Base-by-base conservation (phyloP, 2,329 filamentous ascomycete genomes). In the Sphaerulina vaccinii region DNA sequence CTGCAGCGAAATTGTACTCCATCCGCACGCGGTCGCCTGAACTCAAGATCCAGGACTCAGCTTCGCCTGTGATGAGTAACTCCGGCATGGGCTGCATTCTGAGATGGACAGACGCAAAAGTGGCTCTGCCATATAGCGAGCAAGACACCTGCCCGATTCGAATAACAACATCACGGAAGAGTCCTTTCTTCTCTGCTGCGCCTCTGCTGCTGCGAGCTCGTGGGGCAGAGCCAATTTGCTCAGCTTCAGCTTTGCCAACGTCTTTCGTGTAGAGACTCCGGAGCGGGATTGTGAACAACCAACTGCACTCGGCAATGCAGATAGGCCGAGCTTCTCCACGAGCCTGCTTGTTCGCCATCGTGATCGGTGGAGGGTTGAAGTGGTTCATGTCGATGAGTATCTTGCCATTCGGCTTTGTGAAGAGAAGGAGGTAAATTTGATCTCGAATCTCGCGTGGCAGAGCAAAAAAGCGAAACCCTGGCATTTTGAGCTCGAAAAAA, bases 381-480 rank as follows among this genome's bases (percentile, higher is more conserved):
- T 35, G 35, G 15, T 27, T 27, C 13, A 54, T 40, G 16, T 36
- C 50, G 27, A 45, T 44, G 11, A 7, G 40, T 1, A 33, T 32
- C 21, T 37, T 38, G 10, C 23, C 13, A 3, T 41, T 11, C 9
- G 11, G 13, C 10, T 2, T 22, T 15, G 21, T 24, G 24, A 51
- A 51, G 37, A 27, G 23, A 37, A 15, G 42, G 36, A 41, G 47
- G 36, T 51, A 51, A 38, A 49, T 24, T 8, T 24, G 42, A 15
- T 49, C 42, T 43, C 49, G 22, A 13, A 81, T 76, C 39, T 51
- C 52, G 0, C 83, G 82, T 59, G 43, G 56, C 43, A 41, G 60
- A 55, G 27, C 53, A 52, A 43, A 52, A 49, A 38, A 57, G 49
- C 29, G 60, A 51, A 47, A 64, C 16, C 16, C 16, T 9, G 37